Conservation (phyloP, 2,329 filamentous ascomycete genomes). For the Penicillium digitatum region DNA sequence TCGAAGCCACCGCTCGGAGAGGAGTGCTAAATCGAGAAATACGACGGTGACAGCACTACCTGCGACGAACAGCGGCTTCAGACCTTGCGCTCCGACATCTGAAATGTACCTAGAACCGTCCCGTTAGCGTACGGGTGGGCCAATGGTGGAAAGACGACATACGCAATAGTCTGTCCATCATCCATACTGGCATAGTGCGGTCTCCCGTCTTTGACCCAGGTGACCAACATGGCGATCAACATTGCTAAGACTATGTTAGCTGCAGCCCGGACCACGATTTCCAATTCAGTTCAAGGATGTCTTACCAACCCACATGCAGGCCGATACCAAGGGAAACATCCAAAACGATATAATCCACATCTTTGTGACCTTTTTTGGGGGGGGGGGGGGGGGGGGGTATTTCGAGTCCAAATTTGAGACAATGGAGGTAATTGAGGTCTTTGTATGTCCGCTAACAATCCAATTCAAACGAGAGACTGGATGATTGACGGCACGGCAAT, state of each 20-base stretch:
- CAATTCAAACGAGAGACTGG: neutral
- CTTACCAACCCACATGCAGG: slow-evolving; percentile 53
- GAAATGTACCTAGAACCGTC: slow-evolving; percentile 40
- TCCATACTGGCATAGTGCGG: slow-evolving; percentile 54
- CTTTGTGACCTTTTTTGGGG: slow-evolving; percentile 8
- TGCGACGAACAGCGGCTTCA: slow-evolving; percentile 62
- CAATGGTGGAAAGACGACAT: slow-evolving; percentile 22
- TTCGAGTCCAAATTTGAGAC: neutral
- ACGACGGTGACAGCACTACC: slow-evolving; percentile 64
- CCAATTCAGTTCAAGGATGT: neutral
- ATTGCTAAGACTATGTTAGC: slow-evolving; percentile 44
- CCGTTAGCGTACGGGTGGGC: neutral
- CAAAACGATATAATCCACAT: slow-evolving; percentile 48
- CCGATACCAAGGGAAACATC: slow-evolving; percentile 58
- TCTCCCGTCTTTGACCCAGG: slow-evolving; percentile 52
- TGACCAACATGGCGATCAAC: slow-evolving; percentile 57
- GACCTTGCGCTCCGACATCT: slow-evolving; percentile 55
- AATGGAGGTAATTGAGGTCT: neutral
- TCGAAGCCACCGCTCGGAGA: slow-evolving; percentile 78
- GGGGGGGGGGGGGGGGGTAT: too few relatives aligned
- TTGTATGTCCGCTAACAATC: neutral
- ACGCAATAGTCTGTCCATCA: slow-evolving; percentile 52
- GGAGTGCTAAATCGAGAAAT: slow-evolving; percentile 75
- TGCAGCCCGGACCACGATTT: neutral
- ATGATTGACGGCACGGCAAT: neutral